phyloP scores from a whole-genome alignment of 1,139 yeast genomes.

The Pichia cactophila region DNA sequence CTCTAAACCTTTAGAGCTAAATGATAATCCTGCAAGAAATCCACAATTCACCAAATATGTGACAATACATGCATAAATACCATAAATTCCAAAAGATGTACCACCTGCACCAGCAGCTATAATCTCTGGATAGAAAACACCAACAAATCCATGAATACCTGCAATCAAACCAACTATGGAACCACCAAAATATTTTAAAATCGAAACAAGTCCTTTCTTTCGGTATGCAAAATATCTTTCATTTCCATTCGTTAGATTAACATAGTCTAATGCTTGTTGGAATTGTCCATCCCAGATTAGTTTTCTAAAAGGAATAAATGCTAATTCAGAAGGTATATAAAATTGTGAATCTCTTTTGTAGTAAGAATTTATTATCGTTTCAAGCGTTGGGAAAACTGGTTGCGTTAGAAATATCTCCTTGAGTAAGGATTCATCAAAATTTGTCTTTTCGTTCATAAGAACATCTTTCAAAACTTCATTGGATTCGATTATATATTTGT shows the following conservation, averaged over 20 bases:
- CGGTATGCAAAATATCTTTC: conserved; percentile 37
- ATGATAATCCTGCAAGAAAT: conserved; percentile 50
- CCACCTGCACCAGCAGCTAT: conserved; percentile 27
- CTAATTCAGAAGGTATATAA: conserved; percentile 37
- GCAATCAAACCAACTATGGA: conserved; percentile 30
- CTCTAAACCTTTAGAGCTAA: conserved; percentile 42
- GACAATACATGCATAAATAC: conserved; percentile 51
- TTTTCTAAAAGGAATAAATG: conserved; percentile 56
- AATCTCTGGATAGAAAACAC: conserved; percentile 30
- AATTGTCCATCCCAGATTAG: conserved; percentile 55
- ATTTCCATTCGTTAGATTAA: conserved; percentile 59
- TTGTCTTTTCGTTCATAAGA: conserved; percentile 4
- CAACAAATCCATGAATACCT: conserved; percentile 29
- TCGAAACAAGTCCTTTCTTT: conserved; percentile 19
- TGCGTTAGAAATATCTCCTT: conserved; percentile 10
- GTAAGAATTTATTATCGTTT: conserved; percentile 19
- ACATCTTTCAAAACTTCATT: conserved; percentile 16
- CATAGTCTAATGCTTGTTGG: conserved; percentile 45
- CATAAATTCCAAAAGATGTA: conserved; percentile 33
- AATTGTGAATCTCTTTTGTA: conserved; percentile 33
- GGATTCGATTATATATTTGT: conserved; percentile 16
- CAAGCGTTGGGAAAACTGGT: conserved; percentile 17
- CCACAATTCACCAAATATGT: conserved; percentile 60
- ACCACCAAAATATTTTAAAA: conserved; percentile 29
- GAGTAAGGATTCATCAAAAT: conserved; percentile 11